Percentiles rank a stretch among this genome's conserved stretches.
Evolutionary conservation across 768 basidiomycete species (phyloP).

Genomic region (Hericium coralloides): DNA sequence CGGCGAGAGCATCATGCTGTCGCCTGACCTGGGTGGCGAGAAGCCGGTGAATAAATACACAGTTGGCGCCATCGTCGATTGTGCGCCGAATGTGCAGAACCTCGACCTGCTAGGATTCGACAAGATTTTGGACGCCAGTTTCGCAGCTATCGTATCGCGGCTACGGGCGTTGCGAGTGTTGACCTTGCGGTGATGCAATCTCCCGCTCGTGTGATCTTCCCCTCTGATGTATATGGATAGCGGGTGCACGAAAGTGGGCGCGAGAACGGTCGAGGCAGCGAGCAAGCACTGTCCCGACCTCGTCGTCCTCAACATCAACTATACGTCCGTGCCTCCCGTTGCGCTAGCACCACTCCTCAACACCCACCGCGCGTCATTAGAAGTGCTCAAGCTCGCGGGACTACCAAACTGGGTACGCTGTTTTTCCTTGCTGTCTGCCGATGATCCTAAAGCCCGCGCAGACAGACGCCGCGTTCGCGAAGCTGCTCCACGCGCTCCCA

Average conservation of each 20-base stretch:
- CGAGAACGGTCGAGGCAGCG: conserved; percentile 36
- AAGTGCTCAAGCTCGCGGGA: conserved; percentile 55
- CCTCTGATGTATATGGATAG: conserved; percentile 24
- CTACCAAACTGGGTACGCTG: conserved; percentile 48
- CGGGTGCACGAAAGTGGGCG: conserved; percentile 49
- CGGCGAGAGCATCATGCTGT: conserved; percentile 39
- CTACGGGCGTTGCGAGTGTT: conserved; percentile 38
- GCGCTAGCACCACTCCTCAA: conserved; percentile 38
- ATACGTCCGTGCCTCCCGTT: conserved; percentile 44
- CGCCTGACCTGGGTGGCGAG: conserved; percentile 37
- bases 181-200: conserved; percentile 40
- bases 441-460: conserved; percentile 16
- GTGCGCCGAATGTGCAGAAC: conserved; percentile 20
- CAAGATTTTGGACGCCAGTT: conserved; percentile 40
- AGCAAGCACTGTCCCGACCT: conserved; percentile 36
- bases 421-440: conserved; percentile 1
- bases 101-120: conserved; percentile 44
- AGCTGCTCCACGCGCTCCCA: conserved; percentile 26
- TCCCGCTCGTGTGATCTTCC: neutral
- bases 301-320: conserved; percentile 45
- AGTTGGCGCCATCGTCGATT: conserved; percentile 31
- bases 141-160: conserved; percentile 40
- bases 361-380: conserved; percentile 28
- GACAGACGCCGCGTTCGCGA: conserved; percentile 50
- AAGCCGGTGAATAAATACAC: conserved; percentile 36